phyloP scores from a whole-genome alignment of 345 rosid genomes.

The Acer yangbiense region DNA sequence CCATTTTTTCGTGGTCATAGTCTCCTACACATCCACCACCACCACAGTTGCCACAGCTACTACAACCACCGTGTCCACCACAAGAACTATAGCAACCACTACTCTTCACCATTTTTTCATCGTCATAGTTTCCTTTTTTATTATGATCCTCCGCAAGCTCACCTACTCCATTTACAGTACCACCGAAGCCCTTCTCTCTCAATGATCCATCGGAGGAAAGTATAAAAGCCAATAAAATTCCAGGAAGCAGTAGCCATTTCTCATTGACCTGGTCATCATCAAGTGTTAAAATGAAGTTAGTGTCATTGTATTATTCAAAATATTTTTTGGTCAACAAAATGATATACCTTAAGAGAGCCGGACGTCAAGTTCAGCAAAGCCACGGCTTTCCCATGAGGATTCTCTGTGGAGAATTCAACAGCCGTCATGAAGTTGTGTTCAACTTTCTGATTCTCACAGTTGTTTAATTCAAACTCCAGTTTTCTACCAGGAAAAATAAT shows the following conservation, averaged over 20 bases:
- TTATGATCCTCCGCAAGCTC: background rate
- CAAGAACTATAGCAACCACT: too few relatives aligned
- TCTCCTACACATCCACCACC: background rate
- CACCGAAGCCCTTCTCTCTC: background rate
- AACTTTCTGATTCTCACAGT: constrained; percentile 7
- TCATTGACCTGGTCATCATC: constrained; percentile 22
- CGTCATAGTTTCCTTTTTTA: background rate
- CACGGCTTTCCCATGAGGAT: constrained; percentile 27
- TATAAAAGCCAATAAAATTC: constrained; percentile 19
- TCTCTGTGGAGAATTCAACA: constrained; percentile 24
- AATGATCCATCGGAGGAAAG: background rate
- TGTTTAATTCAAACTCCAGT: constrained; percentile 18
- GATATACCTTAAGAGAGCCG: constrained; percentile 13
- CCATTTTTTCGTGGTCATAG: too few relatives aligned
- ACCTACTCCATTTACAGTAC: background rate
- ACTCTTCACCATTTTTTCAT: background rate
- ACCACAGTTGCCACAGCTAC: background rate
- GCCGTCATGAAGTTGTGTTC: constrained; percentile 15
- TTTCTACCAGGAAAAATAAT: constrained; percentile 25
- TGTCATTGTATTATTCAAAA: background rate
- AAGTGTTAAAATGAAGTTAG: background rate
- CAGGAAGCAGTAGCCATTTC: constrained; percentile 27
- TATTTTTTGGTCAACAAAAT: background rate
- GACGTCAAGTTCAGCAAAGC: constrained; percentile 23
- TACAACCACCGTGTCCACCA: too few relatives aligned